Evolutionary conservation across 148 eudicot genomes (phyloP).

Genomic region (Amaranthus hypochondriacus): DNA sequence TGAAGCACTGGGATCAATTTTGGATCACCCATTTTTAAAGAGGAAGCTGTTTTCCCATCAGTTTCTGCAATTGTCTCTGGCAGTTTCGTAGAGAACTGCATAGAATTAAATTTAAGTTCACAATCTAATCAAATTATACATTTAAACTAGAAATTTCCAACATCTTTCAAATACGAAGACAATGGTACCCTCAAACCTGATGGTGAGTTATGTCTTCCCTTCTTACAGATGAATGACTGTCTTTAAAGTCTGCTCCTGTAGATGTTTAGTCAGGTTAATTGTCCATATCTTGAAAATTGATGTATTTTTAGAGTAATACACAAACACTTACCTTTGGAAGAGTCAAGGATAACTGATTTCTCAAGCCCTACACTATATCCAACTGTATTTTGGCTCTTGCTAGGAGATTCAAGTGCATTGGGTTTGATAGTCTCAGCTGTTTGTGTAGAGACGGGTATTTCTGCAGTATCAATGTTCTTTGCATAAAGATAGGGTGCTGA

Average conservation of each 20-base stretch:
- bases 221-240: slow-evolving; percentile 12
- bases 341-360: background rate
- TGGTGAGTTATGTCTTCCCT: slow-evolving; percentile 19
- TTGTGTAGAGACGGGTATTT: slow-evolving; percentile 11
- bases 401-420: slow-evolving; percentile 1
- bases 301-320: background rate
- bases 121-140: background rate
- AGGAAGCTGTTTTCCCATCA: slow-evolving; percentile 11
- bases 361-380: slow-evolving; percentile 1
- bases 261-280: slow-evolving; percentile 17
- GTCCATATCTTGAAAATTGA: slow-evolving; percentile 4
- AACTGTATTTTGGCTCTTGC: slow-evolving; percentile 10
- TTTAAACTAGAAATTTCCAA: background rate
- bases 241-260: slow-evolving; percentile 18
- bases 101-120: background rate
- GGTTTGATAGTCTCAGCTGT: background rate
- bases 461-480: background rate
- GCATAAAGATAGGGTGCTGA: slow-evolving; percentile 1
- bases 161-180: background rate
- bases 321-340: slow-evolving; percentile 30
- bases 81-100: slow-evolving; percentile 32
- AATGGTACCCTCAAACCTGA: slow-evolving; percentile 25
- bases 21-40: slow-evolving; percentile 6
- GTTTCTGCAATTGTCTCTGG: slow-evolving; percentile 14
- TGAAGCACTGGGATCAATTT: background rate